Evolutionary conservation across 2,329 filamentous ascomycete species (phyloP).

Genomic region (Leptographium flavum): DNA sequence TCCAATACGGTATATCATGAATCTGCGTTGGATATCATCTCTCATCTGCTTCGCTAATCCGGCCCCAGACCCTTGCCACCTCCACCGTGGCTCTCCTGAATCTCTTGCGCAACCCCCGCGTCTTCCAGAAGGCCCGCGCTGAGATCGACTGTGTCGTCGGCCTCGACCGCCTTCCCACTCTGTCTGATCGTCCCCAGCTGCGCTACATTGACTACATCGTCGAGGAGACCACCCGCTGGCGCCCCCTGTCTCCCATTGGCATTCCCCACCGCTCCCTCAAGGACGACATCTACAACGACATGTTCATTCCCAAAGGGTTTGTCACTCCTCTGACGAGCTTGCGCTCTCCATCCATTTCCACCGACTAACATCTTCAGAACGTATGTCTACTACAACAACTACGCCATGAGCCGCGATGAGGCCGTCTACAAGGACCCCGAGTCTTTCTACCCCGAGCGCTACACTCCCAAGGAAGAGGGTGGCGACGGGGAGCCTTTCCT

Average conservation of each 20-base stretch:
- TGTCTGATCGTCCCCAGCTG: constrained; percentile 26
- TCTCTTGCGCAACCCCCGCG: too few species aligned
- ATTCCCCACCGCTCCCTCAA: constrained; percentile 39
- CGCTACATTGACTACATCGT: constrained; percentile 34
- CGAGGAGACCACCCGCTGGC: constrained; percentile 30
- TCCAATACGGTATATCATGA: too few species aligned
- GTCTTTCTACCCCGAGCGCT: constrained; percentile 31
- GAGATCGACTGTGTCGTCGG: constrained; percentile 31
- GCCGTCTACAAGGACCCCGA: constrained; percentile 25
- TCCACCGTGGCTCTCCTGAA: constrained; percentile 26
- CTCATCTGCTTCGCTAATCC: too few species aligned
- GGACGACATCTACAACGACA: constrained; percentile 42
- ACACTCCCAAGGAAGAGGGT: too few species aligned
- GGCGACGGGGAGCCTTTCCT: constrained; percentile 33
- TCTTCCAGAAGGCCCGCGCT: constrained; percentile 27
- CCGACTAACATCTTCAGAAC: too few species aligned
- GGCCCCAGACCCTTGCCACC: too few species aligned
- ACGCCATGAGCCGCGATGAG: constrained; percentile 29
- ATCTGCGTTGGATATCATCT: too few species aligned
- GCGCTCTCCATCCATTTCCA: too few species aligned
- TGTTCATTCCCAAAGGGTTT: constrained; percentile 45
- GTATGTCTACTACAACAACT: too few species aligned
- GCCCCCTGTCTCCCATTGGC: constrained; percentile 30
- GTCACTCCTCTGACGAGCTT: constrained; percentile 24
- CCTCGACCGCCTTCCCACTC: constrained; percentile 29